A percentile compares a stretch with the other conserved stretches of the same genome.
Evolutionary conservation across 2,329 filamentous ascomycete species (phyloP).

Genomic region (Thyridium curvatum): DNA sequence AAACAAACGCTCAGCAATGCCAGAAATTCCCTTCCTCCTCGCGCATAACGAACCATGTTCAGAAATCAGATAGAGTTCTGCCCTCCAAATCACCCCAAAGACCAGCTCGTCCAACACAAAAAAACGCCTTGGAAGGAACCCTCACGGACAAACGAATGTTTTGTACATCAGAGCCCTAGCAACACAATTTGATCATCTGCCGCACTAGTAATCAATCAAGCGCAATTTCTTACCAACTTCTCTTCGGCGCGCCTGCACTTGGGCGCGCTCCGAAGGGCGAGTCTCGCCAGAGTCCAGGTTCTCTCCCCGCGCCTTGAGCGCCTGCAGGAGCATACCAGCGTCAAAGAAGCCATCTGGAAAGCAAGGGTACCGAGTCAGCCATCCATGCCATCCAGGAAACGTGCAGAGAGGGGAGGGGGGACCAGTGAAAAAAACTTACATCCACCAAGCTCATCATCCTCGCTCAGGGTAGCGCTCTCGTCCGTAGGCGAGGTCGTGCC

Average conservation of each 20-base stretch:
- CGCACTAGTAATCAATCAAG: conserved; percentile 56
- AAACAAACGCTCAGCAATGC: no score
- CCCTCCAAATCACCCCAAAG: no score
- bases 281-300: conserved; percentile 42
- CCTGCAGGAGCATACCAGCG: conserved; percentile 87
- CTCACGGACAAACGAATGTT: no score
- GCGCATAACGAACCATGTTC: no score
- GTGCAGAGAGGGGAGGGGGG: conserved; percentile 6
- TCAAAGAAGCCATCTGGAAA: conserved; percentile 92
- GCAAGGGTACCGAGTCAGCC: conserved; percentile 19
- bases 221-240: conserved; percentile 71
- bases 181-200: neutral
- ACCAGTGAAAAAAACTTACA: conserved; percentile 61
- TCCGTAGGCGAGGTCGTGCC: conserved; percentile 57
- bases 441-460: conserved; percentile 85
- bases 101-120: no score
- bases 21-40: no score
- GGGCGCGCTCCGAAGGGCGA: conserved; percentile 53
- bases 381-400: no score
- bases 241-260: conserved; percentile 50
- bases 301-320: conserved; percentile 67
- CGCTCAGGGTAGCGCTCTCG: conserved; percentile 67
- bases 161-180: neutral
- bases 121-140: no score
- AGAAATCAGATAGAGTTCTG: no score